Conservation (phyloP, 2,329 filamentous ascomycete genomes). For the Grosmannia clavigera region DNA sequence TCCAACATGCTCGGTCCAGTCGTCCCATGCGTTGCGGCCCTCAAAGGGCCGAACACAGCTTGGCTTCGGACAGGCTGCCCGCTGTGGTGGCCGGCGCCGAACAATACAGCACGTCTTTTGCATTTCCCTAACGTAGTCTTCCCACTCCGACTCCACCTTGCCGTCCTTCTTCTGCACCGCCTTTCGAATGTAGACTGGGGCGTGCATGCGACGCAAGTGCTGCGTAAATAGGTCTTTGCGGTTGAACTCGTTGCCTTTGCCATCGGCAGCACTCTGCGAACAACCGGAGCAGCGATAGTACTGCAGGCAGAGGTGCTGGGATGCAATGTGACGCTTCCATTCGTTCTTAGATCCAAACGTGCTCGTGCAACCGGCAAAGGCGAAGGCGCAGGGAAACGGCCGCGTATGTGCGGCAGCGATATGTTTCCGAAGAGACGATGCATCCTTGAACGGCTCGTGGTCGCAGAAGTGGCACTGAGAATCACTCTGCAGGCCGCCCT, state of each 20-base stretch:
- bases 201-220: slow-evolving; percentile 89
- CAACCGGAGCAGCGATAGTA: slow-evolving; percentile 54
- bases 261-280: slow-evolving; percentile 38
- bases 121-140: slow-evolving; percentile 54
- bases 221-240: slow-evolving; percentile 94
- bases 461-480: slow-evolving; percentile 49
- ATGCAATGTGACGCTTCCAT: slow-evolving; percentile 91
- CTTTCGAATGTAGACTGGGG: slow-evolving; percentile 52
- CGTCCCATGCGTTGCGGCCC: slow-evolving; percentile 68
- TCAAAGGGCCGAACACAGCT: slow-evolving; percentile 63
- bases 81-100: slow-evolving; percentile 55
- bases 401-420: slow-evolving; percentile 56
- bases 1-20: slow-evolving; percentile 86
- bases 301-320: slow-evolving; percentile 67
- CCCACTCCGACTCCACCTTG: slow-evolving; percentile 50
- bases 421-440: slow-evolving; percentile 53
- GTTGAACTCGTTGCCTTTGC: slow-evolving; percentile 65
- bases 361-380: slow-evolving; percentile 69
- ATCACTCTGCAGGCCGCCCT: slow-evolving; percentile 40
- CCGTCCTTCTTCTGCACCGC: slow-evolving; percentile 43
- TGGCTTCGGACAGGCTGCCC: slow-evolving; percentile 56
- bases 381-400: slow-evolving; percentile 76
- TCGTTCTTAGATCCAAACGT: slow-evolving; percentile 91
- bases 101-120: slow-evolving; percentile 61
- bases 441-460: slow-evolving; percentile 55